A percentile compares a stretch with the other conserved stretches of the same genome.
Conservation (phyloP, 768 basidiomycete species). For the Chalciporus pseudorubinellus region DNA sequence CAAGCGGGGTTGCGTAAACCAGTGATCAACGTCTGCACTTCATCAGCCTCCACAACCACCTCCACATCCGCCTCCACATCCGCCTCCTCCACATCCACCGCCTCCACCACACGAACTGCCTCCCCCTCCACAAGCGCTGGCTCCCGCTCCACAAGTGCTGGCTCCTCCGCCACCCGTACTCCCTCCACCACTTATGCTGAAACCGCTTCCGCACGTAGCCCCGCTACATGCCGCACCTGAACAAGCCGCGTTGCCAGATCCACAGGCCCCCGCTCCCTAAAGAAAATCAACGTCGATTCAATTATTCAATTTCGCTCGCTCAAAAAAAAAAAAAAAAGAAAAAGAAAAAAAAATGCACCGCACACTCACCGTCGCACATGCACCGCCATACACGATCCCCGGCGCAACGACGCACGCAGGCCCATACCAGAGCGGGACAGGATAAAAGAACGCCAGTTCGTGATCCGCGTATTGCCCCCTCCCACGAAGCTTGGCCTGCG, state of each 20-base stretch:
- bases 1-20: no score
- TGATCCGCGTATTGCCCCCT: neutral
- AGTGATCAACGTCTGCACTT: no score
- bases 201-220: neutral
- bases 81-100: neutral
- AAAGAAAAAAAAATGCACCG: no score
- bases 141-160: neutral
- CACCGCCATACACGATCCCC: neutral
- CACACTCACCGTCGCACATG: slow-evolving; percentile 7
- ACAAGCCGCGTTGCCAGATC: slow-evolving; percentile 1
- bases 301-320: no score
- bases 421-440: slow-evolving; percentile 2
- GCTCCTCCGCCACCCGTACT: neutral
- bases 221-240: neutral
- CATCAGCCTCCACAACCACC: no score
- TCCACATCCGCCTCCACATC: no score
- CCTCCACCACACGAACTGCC: neutral
- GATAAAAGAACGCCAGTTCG: slow-evolving; percentile 11
- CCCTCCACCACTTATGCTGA: neutral
- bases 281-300: no score
- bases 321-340: no score
- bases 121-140: neutral
- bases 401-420: neutral
- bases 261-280: slow-evolving; percentile 5
- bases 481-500: no score